A percentile compares a stretch with the other conserved stretches of the same genome.
Conservation (phyloP, 2,329 filamentous ascomycete genomes). For the Botrytis medusae region DNA sequence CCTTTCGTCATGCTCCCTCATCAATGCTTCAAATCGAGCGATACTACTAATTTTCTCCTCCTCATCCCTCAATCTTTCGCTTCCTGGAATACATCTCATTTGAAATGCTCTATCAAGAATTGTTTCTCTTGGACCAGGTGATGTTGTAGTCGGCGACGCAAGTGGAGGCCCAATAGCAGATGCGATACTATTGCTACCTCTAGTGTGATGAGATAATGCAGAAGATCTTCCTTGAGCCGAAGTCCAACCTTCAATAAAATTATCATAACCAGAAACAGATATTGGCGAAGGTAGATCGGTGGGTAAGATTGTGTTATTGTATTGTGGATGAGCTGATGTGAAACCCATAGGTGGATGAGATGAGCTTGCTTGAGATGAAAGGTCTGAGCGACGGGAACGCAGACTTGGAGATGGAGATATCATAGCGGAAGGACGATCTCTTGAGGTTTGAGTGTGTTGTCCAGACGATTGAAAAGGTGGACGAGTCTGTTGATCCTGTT, state of each 20-base stretch:
- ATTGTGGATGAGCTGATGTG: slow-evolving; percentile 46
- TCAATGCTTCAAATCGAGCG: slow-evolving; percentile 64
- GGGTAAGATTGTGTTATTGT: slow-evolving; percentile 50
- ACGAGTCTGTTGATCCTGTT: slow-evolving; percentile 47
- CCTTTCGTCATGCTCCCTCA: slow-evolving; percentile 58
- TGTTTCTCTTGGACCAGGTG: slow-evolving; percentile 58
- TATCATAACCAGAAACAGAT: slow-evolving; percentile 53
- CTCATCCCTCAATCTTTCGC: slow-evolving; percentile 50
- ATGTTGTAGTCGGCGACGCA: slow-evolving; percentile 36
- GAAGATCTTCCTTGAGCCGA: slow-evolving; percentile 59
- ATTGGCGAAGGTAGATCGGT: slow-evolving; percentile 56
- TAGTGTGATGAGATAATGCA: slow-evolving; percentile 53
- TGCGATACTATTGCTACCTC: slow-evolving; percentile 55
- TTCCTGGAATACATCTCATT: slow-evolving; percentile 61
- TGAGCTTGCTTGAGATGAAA: slow-evolving; percentile 48
- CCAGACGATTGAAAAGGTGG: slow-evolving; percentile 50
- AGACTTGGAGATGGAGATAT: slow-evolving; percentile 60
- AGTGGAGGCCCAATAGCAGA: slow-evolving; percentile 47
- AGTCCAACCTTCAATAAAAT: slow-evolving; percentile 62
- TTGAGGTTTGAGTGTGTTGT: slow-evolving; percentile 42
- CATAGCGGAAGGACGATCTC: slow-evolving; percentile 50
- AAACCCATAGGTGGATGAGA: slow-evolving; percentile 48
- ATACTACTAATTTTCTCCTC: slow-evolving; percentile 65
- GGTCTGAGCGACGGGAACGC: slow-evolving; percentile 60
- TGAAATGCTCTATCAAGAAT: slow-evolving; percentile 68